Percentiles rank a stretch among this genome's conserved stretches.
Evolutionary conservation across 345 rosid species (phyloP).

Genomic region (Eucalyptus leucophloia): DNA sequence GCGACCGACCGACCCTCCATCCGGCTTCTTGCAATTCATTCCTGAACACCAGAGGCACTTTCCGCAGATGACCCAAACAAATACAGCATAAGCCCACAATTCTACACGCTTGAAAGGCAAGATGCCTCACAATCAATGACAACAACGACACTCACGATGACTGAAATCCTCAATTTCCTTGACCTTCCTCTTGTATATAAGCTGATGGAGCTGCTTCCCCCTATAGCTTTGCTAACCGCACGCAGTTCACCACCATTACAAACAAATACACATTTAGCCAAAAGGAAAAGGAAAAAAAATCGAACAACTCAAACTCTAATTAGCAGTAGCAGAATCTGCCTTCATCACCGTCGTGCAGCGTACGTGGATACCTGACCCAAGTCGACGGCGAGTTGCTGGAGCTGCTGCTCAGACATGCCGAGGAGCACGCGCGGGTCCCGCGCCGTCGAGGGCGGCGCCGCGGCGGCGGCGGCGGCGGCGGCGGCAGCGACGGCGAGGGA

Average conservation of each 20-base stretch:
- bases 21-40: slow-evolving; percentile 74
- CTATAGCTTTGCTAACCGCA: slow-evolving; percentile 56
- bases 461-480: not conserved
- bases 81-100: not conserved
- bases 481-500: slow-evolving; percentile 23
- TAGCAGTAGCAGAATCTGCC: not conserved
- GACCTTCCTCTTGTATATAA: slow-evolving; percentile 72
- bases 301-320: not conserved
- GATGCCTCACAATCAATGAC: not conserved
- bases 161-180: slow-evolving; percentile 69
- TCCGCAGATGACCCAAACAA: not conserved
- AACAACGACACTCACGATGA: slow-evolving; percentile 40
- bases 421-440: slow-evolving; percentile 63
- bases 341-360: not conserved
- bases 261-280: not conserved
- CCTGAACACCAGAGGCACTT: slow-evolving; percentile 85
- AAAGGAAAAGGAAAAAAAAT: not conserved
- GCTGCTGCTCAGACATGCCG: slow-evolving; percentile 88
- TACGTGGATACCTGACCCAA: slow-evolving; percentile 53
- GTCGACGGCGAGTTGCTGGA: slow-evolving; percentile 70
- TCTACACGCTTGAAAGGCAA: not conserved
- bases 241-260: not conserved
- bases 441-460: slow-evolving; percentile 26
- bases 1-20: slow-evolving; percentile 79
- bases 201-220: slow-evolving; percentile 92